Base-by-base conservation (phyloP, 23 red algal species). In the Gracilaria caudata region DNA sequence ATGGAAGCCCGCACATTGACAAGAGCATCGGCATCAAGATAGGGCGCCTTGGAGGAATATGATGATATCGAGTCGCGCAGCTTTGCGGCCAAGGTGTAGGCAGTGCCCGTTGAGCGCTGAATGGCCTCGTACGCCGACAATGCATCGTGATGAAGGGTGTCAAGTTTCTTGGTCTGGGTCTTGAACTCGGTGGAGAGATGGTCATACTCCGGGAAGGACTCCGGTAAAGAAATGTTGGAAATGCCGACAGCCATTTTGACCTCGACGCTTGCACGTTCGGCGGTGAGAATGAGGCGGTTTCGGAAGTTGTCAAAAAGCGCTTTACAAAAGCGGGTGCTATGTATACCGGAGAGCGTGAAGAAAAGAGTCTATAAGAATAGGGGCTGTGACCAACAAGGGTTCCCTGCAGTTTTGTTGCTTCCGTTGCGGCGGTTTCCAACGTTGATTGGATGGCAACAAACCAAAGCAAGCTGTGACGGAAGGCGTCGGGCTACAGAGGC, bases 111-210 rank as follows among this genome's bases (percentile, higher is more conserved):
- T 4, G 80, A 63, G 35, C 73, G 65, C 61, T 71, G 78, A 21
- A 95, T 83, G 20, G 93, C 54, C 35, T 95, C 93, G 55, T 89
- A 77, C 36, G 93, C 84, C 64, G 80, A 77, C 25, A 85, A 29
- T 45, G 93, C 74, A 38, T 95, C 86, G 56, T 61, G 44, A 21
- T 78, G 82, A 7, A 95, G 37, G 23, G 60, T 51, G 28, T 81
- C 73, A 32, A 95, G 63, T 25, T 82, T 82, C 25, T 80, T 75
- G 11, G 86, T 85, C 79, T 90, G 80, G 17, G 59, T 21, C 30
- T 56, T 45, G 76, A 87, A 95, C 36, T 66, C 82, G 57, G 56
- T 77, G 39, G 77, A 38, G 26, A 66, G 36, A 25, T 40, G 53
- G 60, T 95, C 93, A 24, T 84, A 82, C n/a, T 95, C 76, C 28